Percentiles rank a stretch among this genome's conserved stretches.
These are phyloP conservation scores for Penicillium sclerotiorum DNA, from an alignment of 2,329 filamentous ascomycete species.

Conservation along the genomic window DNA sequence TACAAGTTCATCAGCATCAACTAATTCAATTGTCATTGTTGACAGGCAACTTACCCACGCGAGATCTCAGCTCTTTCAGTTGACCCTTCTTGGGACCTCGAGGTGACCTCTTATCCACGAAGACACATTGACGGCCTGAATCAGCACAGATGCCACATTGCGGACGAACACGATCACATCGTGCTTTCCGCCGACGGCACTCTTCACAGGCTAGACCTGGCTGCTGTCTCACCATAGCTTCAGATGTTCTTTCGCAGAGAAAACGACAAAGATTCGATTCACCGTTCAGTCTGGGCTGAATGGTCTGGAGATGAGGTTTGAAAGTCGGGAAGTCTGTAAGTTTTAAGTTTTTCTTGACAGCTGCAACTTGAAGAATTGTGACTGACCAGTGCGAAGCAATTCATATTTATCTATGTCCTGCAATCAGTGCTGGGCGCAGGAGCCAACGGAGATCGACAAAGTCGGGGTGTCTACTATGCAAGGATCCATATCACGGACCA, in stretches of 20 bases:
- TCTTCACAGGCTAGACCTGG: conserved; percentile 8
- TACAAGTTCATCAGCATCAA: not conserved
- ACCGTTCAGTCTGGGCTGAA: no score
- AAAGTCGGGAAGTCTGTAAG: no score
- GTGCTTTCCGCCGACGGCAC: conserved; percentile 9
- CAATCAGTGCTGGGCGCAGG: no score
- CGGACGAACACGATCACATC: conserved; percentile 8
- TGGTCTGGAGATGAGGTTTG: no score
- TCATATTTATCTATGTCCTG: no score
- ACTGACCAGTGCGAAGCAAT: no score
- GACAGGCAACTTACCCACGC: conserved; percentile 1
- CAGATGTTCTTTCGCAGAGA: not conserved
- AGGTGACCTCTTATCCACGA: conserved; percentile 4
- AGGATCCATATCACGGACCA: no score
- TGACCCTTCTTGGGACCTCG: conserved; percentile 7
- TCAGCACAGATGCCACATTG: conserved; percentile 8
- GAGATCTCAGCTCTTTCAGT: conserved; percentile 4
- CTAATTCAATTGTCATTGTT: not conserved
- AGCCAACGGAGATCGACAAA: not conserved
- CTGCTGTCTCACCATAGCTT: conserved; percentile 5
- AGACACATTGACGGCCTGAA: conserved; percentile 3
- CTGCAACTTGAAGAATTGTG: no score
- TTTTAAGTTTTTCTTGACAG: no score
- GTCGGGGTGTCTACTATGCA: not conserved
- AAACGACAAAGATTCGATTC: not conserved